Base-by-base conservation (phyloP, 2,329 filamentous ascomycete species). In the Talaromyces sp. region DNA sequence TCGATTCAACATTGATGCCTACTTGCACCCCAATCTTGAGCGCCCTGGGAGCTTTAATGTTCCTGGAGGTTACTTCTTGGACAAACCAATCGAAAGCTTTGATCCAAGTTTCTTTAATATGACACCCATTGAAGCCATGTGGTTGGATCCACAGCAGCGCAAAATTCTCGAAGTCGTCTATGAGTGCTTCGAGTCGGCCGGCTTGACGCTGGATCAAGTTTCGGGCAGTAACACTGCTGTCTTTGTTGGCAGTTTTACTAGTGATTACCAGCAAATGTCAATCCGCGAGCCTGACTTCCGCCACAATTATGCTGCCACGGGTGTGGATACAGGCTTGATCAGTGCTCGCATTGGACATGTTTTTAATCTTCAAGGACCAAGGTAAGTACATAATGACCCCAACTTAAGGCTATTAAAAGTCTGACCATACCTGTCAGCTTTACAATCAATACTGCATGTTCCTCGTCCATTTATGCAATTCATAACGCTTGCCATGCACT, bases 391-490 rank as follows among this genome's bases (percentile, higher is more conserved):
- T n/a, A n/a, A n/a, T n/a, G n/a, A n/a, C n/a, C n/a, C n/a, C n/a
- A n/a, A n/a, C n/a, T n/a, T n/a, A n/a, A n/a, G n/a, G n/a, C n/a
- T n/a, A n/a, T n/a, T n/a, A n/a, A n/a, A n/a, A n/a, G n/a, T n/a
- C n/a, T n/a, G n/a, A n/a, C n/a, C n/a, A n/a, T n/a, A n/a, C n/a
- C n/a, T n/a, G n/a, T n/a, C n/a, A n/a, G n/a, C n/a, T n/a, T n/a
- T 74, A 79, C 76, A 0, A 72, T 82, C n/a, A 78, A 82, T 40
- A 82, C 80, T 0, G 80, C 79, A 1, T 82, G 80, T 58, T 80
- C 78, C 0, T 76, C 76, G 0, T 76, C 72, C 58, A 65, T 82
- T 1, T 67, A 74, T 8, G 73, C 74, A 0, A 39, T 77, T 0
- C 72, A 77, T 50, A 69, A 72, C 14, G 75, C 73, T 0, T 70